These are phyloP conservation scores for Passalora sequoiae DNA, from an alignment of 2,329 filamentous ascomycete species.

Conservation along the genomic window DNA sequence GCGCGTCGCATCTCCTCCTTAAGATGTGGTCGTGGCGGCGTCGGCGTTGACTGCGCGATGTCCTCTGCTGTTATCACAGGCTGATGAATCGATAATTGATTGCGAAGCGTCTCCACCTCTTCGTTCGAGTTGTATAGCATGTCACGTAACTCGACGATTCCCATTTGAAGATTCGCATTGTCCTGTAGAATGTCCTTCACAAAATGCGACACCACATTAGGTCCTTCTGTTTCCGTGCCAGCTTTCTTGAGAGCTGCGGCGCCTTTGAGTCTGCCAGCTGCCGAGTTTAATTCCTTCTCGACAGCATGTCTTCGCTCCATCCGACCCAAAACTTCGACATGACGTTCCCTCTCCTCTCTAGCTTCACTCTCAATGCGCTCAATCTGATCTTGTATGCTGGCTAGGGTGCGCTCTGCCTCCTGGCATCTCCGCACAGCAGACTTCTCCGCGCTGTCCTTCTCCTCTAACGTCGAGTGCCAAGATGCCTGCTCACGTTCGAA, in stretches of 20 bases:
- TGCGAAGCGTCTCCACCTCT: constrained; percentile 80
- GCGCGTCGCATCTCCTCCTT: constrained; percentile 61
- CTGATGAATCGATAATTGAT: constrained; percentile 75
- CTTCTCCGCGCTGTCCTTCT: constrained; percentile 68
- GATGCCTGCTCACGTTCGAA: constrained; percentile 77
- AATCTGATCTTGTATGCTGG: constrained; percentile 76
- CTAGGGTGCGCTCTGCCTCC: constrained; percentile 73
- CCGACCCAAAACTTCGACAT: constrained; percentile 72
- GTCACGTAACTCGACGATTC: constrained; percentile 84
- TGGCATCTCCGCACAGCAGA: constrained; percentile 78
- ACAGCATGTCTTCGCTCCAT: constrained; percentile 80
- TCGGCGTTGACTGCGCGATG: constrained; percentile 13
- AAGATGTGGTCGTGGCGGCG: constrained; percentile 43
- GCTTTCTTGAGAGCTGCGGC: constrained; percentile 67
- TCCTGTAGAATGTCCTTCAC: constrained; percentile 93
- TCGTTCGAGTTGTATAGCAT: constrained; percentile 89
- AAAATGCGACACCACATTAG: constrained; percentile 83
- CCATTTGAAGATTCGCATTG: constrained; percentile 87
- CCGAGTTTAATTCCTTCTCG: constrained; percentile 74
- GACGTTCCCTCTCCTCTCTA: constrained; percentile 70
- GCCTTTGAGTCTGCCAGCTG: constrained; percentile 74
- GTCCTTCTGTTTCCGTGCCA: constrained; percentile 54
- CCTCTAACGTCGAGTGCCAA: constrained; percentile 62
- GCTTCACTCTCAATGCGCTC: constrained; percentile 84
- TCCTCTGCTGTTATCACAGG: constrained; percentile 49